Evolutionary conservation across 768 basidiomycete genomes (phyloP), one percentile per base, ranked within the genome.

Genomic region (Kwoniella heveanensis): DNA sequence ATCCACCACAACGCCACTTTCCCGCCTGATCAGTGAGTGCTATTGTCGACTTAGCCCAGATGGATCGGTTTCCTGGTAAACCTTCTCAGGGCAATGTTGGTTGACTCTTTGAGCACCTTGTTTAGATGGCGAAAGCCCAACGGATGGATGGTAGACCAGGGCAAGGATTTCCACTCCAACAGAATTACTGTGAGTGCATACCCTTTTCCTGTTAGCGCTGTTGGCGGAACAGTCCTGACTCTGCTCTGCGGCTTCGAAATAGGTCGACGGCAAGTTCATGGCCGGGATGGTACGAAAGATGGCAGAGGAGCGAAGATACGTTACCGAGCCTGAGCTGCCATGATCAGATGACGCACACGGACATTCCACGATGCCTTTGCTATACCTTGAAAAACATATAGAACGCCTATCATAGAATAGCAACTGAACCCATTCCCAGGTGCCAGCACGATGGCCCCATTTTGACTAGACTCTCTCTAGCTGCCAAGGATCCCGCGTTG

Each of bases 1-100:
- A 46, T 69, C 12, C 68, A 66, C 37, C 54, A 69, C 57, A 61
- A 69, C 49, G 44, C 37, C 15, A 54, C 57, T 24, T 68, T 67
- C 50, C 58, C 67, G 9, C 53, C 17, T 25, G 58, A 64, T 6
- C 51, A 65, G 63, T 68, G 51, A 58, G 56, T 57, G 21, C 12
- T 19, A 17, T 26, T 15, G 25, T 29, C 10, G 6, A n/a, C 8
- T 2, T 6, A n/a, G 7, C 19, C 39, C 39, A 50, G n/a, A n/a
- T n/a, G n/a, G n/a, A n/a, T n/a, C n/a, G n/a, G n/a, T n/a, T n/a
- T n/a, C n/a, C n/a, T n/a, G n/a, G n/a, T n/a, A n/a, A n/a, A n/a
- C n/a, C n/a, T n/a, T n/a, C n/a, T n/a, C n/a, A n/a, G n/a, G n/a
- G 9, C 5, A 22, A 4, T 17, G 22, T 6, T 22, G 48, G 29